Conservation (phyloP, 495 filamentous ascomycete species). For the Hypoxylon crocopeplum region DNA sequence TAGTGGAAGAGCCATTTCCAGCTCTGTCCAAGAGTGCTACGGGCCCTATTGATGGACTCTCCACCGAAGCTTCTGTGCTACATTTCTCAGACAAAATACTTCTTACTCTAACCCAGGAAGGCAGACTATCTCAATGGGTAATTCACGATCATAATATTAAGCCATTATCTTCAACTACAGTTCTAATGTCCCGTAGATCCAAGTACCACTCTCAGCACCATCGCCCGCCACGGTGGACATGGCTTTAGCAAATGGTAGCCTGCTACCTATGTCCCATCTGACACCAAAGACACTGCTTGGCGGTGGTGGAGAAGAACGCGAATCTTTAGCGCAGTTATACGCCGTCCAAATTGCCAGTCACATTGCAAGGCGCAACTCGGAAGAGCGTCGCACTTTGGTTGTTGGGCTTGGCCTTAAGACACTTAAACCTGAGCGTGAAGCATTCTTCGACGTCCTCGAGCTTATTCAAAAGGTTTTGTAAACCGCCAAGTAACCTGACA, state of each 20-base stretch:
- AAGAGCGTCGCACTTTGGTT: constrained; percentile 80
- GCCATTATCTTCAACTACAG: background rate
- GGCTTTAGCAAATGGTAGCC: constrained; percentile 57
- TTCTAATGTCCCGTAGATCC: constrained; percentile 63
- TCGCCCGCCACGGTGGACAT: constrained; percentile 66
- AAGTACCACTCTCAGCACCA: constrained; percentile 79
- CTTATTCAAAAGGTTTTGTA: constrained; percentile 69
- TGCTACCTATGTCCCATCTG: constrained; percentile 77
- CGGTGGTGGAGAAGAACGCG: constrained; percentile 77
- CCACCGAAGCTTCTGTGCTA: constrained; percentile 73
- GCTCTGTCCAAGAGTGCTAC: constrained; percentile 71
- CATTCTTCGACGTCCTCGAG: constrained; percentile 84
- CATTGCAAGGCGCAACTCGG: constrained; percentile 71
- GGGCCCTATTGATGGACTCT: constrained; percentile 67
- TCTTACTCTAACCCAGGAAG: constrained; percentile 85
- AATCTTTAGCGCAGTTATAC: constrained; percentile 84
- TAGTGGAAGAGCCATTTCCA: constrained; percentile 68
- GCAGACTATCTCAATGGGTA: constrained; percentile 92
- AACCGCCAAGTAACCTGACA: constrained; percentile 1
- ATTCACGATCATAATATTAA: constrained; percentile 23
- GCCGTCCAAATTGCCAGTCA: constrained; percentile 87
- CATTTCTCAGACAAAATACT: constrained; percentile 92
- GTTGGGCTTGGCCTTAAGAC: constrained; percentile 81
- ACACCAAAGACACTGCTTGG: constrained; percentile 90
- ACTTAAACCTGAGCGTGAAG: constrained; percentile 67